Base-by-base conservation (phyloP, 2,329 filamentous ascomycete genomes). In the Mariannaea elegans region DNA sequence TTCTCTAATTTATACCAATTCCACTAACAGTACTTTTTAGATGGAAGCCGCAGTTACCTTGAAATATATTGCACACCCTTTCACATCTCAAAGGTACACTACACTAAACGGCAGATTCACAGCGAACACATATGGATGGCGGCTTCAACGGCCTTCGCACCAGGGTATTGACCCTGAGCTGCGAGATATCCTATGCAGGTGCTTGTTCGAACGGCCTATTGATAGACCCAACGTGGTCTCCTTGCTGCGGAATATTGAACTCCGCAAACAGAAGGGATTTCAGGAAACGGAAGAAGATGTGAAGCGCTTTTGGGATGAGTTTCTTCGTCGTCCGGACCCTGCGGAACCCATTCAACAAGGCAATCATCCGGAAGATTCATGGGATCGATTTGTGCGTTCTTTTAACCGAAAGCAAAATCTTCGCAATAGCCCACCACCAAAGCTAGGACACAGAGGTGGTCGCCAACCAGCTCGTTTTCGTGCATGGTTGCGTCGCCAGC, bases 41-140 rank as follows among this genome's bases (percentile, higher is more conserved):
- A 74, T 73, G 70, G 67, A 73, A 39, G 58, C 68, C 1, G 41
- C 67, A n/a, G 65, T 72, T 7, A 73, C 72, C 5, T 32, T 58
- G 5, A 38, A 55, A 3, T 46, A 53, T 13, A 5, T 44, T 2
- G 54, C 34, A 6, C 62, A 67, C 29, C 68, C 68, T 2, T 64
- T 68, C 14, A 42, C 21, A 4, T 14, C 57, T 12, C 32, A 23
- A n/a, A 7, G 13, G 1, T 64, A 68, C 21, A 7, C 38, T 1
- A 45, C 36, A 3, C 13, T 32, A 4, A 36, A 64, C 10, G 42
- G 47, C 10, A 19, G 13, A 7, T 38, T 14, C 9, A 39, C 36
- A 7, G 53, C 53, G 4, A 38, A 51, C 3, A 69, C 70, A 2
- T 70, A 73, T 48, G 71, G 65, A 7, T 68, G 69, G 65, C 53